Base-by-base conservation (phyloP, 768 basidiomycete species). In the Suillus lakei region DNA sequence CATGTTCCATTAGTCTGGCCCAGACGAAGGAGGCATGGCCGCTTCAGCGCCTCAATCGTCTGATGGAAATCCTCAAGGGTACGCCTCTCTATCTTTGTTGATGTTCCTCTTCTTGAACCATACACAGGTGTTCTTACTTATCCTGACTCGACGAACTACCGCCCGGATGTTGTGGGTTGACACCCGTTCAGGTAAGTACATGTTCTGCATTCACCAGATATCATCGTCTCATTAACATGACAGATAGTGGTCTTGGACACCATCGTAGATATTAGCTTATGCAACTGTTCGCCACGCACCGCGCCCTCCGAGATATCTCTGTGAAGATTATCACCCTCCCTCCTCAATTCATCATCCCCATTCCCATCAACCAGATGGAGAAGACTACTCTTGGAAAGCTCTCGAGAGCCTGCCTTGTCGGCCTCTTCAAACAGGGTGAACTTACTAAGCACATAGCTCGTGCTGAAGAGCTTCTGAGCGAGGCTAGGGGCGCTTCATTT, bases 11-110 rank as follows among this genome's bases (percentile, higher is more conserved):
- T 26, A 85, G 84, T 64, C 78, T 81, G 58, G 69, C 74, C 5
- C 84, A 86, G 51, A 81, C 82, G 18, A 62, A 66, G 18, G 77
- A 71, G 15, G 90, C 91, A 69, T 95, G 92, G 92, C 72, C 83
- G 18, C 72, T 94, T 51, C 82, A 86, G 8, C 84, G 89, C 34
- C 76, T 95, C 53, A 82, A 82, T 2, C 83, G 87, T 16, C 79
- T 98, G 56, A 89, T 96, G 85, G 81, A 80, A 8, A 90, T 98
- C 55, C 76, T 96, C 64, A 94, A 94, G 83, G 89, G 91, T 83
- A 68, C 66, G 75, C 72, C 72, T 1, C 36, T 43, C 5, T 54
- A 34, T 23, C 18, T 15, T 15, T 38, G 32, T 26, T 21, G 18
- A 43, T 12, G 32, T 26, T 23, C 5, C n/a, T 43, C 26, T 2